These are phyloP conservation scores for Eimeria falciformis DNA, from an alignment of 169 alveolate genomes.

Conservation along the genomic window DNA sequence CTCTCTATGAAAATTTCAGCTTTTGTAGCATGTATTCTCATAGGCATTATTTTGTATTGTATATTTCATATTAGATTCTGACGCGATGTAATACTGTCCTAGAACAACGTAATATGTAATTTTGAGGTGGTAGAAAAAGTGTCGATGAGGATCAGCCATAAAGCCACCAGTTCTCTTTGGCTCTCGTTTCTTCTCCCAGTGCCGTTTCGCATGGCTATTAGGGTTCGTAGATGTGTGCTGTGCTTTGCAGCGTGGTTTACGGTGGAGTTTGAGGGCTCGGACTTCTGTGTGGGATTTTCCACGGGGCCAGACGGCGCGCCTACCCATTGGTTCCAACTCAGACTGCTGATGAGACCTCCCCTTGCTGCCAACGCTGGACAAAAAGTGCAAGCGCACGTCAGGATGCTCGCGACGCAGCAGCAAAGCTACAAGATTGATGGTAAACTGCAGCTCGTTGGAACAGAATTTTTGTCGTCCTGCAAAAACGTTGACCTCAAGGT, in stretches of 20 bases:
- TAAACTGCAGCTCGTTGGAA: conserved; percentile 71
- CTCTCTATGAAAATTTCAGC: no score
- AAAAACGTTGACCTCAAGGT: conserved; percentile 81
- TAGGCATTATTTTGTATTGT: not conserved
- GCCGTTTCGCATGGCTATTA: no score
- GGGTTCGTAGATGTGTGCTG: no score
- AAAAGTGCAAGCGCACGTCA: conserved; percentile 68
- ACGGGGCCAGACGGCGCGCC: conserved; percentile 72
- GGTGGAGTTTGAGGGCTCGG: conserved; percentile 70
- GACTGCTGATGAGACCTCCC: conserved; percentile 78
- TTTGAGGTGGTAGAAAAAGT: no score
- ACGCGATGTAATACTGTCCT: no score
- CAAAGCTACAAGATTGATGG: conserved; percentile 78
- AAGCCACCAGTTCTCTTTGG: no score
- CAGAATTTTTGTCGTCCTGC: conserved; percentile 57
- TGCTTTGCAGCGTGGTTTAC: conserved; percentile 75
- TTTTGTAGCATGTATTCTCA: no score
- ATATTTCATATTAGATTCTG: not conserved
- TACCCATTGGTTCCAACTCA: conserved; percentile 80
- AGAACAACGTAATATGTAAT: no score
- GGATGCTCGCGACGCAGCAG: conserved; percentile 79
- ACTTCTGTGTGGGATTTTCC: conserved; percentile 23
- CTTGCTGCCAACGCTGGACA: conserved; percentile 82
- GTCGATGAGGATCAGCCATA: no score
- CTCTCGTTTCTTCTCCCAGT: no score